Base-by-base conservation (phyloP, 768 basidiomycete genomes). In the Psilocybe cyanescens region DNA sequence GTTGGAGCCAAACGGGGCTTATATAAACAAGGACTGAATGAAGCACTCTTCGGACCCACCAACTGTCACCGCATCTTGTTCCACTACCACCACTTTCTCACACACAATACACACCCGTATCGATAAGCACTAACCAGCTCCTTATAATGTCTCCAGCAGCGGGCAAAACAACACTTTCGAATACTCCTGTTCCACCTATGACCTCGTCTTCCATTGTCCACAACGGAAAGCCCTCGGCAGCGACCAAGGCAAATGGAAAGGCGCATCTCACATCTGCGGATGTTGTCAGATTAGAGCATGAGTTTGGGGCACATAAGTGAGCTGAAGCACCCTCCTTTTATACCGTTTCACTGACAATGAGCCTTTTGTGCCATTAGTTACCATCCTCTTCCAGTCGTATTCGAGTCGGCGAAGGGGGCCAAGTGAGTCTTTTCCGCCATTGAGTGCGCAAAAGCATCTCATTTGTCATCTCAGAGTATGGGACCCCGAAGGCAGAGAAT, bases 401-500 rank as follows among this genome's bases (percentile, higher is more conserved):
- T 99, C 70, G 95, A 97, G 66, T 84, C 86, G 48, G 97, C 92
- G 19, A 84, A 85, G 63, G 97, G 97, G 46, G 95, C 92, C 28
- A 92, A 88, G 92, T 94, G 82, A 84, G 91, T 80, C 56, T 49
- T 74, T 81, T 82, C 73, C 65, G 79, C 75, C 58, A 63, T 67
- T 73, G 61, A 39, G 19, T 59, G 29, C 33, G n/a, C 29, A 8
- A 41, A 51, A 44, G 30, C 53, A 17, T 51, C 52, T 56, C 53
- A 58, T 59, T 19, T 47, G 47, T 24, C 45, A 14, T 28, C 33
- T 2, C 47, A 84, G 83, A 69, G 94, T 95, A 73, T 97, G 93
- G 92, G 96, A 97, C 72, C 92, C 91, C 3, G 95, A 97, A 82
- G 96, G 95, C 64, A 89, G 86, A 55, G 91, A 95, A 71, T 99